Evolutionary conservation across 306 rosid genomes (phyloP), one percentile per base, ranked within the genome.

Genomic region (Fragaria ananassa): DNA sequence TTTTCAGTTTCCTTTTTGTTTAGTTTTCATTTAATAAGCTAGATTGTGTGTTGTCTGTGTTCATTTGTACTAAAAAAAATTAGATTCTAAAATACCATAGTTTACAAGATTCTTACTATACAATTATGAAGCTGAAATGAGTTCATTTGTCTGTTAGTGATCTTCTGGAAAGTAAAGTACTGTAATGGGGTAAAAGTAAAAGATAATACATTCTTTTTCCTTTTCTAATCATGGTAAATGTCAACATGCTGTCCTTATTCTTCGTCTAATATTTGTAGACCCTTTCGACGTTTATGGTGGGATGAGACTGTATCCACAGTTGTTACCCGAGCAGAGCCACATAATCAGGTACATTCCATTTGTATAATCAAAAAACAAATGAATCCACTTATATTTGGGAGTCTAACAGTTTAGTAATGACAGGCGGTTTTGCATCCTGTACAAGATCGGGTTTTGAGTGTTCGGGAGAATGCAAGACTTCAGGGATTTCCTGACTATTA

Each of bases 271-370:
- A 25, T 49, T 49, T 74, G 53, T 23, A 84, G 90, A 47, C 90
- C 90, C 39, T 87, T 87, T 77, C 83, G 75, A 5, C 84, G 90
- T 0, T 45, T 84, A 29, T 87, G 90, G 90, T 87, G 86, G 86
- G 90, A 87, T 4, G 88, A 87, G 61, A 87, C 65, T 0, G 87
- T 87, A 0, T 80, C 86, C 3, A 87, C 90, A 1, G 90, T 87
- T 0, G 90, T 87, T 19, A 87, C 90, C 6, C 77, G 90, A 13
- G 90, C 88, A 0, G 88, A 87, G 56, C 90, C 90, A 0, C 90
- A 87, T 42, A 87, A 87, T 41, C 86, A 87, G 83, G 90, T 86
- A 31, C 1, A 4, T 31, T 49, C 9, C 6, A 0, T 41, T 42
- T 5, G 5, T 35, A 1, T 8, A 6, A 0, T 8, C 0, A 1